Percentiles rank a stretch among this genome's conserved stretches.
Conservation (phyloP, 768 basidiomycete species). For the Astraeus odoratus region DNA sequence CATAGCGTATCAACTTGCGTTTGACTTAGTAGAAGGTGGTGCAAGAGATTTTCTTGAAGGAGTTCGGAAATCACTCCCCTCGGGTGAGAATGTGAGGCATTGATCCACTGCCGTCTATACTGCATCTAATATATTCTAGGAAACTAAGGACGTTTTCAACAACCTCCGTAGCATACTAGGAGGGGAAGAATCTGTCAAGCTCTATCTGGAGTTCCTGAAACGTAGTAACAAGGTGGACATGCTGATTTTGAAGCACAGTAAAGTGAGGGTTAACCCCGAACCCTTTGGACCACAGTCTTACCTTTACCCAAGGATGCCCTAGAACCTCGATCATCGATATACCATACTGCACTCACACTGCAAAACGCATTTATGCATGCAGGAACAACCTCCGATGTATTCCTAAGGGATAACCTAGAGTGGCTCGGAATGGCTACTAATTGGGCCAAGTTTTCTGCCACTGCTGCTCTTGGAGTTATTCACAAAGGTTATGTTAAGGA, state of each 20-base stretch:
- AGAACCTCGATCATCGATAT: constrained; percentile 92
- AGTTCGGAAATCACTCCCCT: constrained; percentile 61
- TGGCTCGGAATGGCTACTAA: constrained; percentile 94
- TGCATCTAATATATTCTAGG: constrained; percentile 30
- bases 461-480: constrained; percentile 94
- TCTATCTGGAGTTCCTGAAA: constrained; percentile 93
- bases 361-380: constrained; percentile 98
- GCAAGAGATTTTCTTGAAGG: constrained; percentile 87
- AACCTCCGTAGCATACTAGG: constrained; percentile 78
- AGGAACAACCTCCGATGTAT: constrained; percentile 93
- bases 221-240: constrained; percentile 91
- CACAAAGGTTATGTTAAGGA: constrained; percentile 96
- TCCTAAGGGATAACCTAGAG: constrained; percentile 92
- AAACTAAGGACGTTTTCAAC: constrained; percentile 57
- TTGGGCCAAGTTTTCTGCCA: constrained; percentile 98
- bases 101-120: neutral
- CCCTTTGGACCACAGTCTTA: constrained; percentile 1
- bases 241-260: constrained; percentile 86
- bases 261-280: constrained; percentile 40
- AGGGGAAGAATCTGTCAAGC: constrained; percentile 86
- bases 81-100: constrained; percentile 52
- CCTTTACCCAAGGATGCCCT: constrained; percentile 60
- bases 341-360: constrained; percentile 92
- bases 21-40: constrained; percentile 92
- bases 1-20: constrained; percentile 91